Conservation (phyloP, 2,329 filamentous ascomycete genomes). For the Knufia fluminis region DNA sequence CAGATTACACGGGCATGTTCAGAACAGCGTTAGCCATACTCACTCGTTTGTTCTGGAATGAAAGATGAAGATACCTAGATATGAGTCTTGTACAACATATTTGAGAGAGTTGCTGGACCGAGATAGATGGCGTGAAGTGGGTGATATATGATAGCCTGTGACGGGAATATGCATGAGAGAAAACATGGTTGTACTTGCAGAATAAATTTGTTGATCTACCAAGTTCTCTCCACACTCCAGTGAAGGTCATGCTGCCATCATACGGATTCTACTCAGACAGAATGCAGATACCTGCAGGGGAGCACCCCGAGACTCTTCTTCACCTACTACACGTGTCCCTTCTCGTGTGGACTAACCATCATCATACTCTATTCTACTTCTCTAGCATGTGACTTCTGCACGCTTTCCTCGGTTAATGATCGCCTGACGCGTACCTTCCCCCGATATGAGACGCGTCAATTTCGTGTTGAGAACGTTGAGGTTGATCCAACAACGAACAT, state of each 20-base stretch:
- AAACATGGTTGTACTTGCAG: neutral
- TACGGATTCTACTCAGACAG: too few relatives aligned
- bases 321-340: too few relatives aligned
- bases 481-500: neutral
- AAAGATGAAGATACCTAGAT: conserved; percentile 7
- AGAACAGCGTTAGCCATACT: conserved; percentile 4
- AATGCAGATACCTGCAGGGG: too few relatives aligned
- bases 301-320: too few relatives aligned
- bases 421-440: too few relatives aligned
- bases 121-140: neutral
- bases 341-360: too few relatives aligned
- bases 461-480: neutral
- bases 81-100: conserved; percentile 5
- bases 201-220: neutral
- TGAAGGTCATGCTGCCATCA: too few relatives aligned
- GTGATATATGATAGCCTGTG: neutral
- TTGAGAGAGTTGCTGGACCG: conserved; percentile 1
- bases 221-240: too few relatives aligned
- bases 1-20: neutral
- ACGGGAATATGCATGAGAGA: neutral
- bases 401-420: too few relatives aligned
- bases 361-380: too few relatives aligned
- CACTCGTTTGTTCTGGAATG: conserved; percentile 2
- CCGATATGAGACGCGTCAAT: neutral
- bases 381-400: too few relatives aligned